phyloP scores from a whole-genome alignment of 2,329 filamentous ascomycete genomes.

The Xylaria multiplex region DNA sequence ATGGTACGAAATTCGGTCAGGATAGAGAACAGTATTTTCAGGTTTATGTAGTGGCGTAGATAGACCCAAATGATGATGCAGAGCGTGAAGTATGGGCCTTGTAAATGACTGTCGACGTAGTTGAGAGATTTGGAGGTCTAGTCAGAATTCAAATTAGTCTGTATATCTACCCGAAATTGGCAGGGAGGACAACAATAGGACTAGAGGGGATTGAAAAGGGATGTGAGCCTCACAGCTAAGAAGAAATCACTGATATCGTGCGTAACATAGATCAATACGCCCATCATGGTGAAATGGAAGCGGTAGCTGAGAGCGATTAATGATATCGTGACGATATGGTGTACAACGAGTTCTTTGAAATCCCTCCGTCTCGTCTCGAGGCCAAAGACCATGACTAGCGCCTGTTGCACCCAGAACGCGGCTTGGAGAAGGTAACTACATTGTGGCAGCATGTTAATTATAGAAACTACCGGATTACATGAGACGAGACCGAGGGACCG shows the following conservation, averaged over 20 bases:
- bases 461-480: no score
- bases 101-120: slow-evolving; percentile 71
- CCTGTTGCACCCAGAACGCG: slow-evolving; percentile 79
- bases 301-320: slow-evolving; percentile 76
- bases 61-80: slow-evolving; percentile 77
- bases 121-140: slow-evolving; percentile 73
- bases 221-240: slow-evolving; percentile 58
- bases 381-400: slow-evolving; percentile 73
- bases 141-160: slow-evolving; percentile 15
- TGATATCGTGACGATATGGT: slow-evolving; percentile 76
- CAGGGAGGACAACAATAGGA: neutral
- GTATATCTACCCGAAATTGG: neutral
- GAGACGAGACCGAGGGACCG: no score
- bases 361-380: slow-evolving; percentile 79
- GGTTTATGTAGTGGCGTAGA: slow-evolving; percentile 74
- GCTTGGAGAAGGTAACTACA: slow-evolving; percentile 73
- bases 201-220: neutral
- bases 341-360: slow-evolving; percentile 77
- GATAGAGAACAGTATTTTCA: slow-evolving; percentile 67
- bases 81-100: slow-evolving; percentile 71
- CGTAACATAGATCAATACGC: slow-evolving; percentile 77
- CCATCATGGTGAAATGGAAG: slow-evolving; percentile 82
- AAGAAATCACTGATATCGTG: slow-evolving; percentile 82
- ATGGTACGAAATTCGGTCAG: slow-evolving; percentile 67
- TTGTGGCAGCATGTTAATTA: no score